A percentile compares a stretch with the other conserved stretches of the same genome.
phyloP scores from a whole-genome alignment of 192 early-diverging fungal species.

The Funneliformis mosseae region DNA sequence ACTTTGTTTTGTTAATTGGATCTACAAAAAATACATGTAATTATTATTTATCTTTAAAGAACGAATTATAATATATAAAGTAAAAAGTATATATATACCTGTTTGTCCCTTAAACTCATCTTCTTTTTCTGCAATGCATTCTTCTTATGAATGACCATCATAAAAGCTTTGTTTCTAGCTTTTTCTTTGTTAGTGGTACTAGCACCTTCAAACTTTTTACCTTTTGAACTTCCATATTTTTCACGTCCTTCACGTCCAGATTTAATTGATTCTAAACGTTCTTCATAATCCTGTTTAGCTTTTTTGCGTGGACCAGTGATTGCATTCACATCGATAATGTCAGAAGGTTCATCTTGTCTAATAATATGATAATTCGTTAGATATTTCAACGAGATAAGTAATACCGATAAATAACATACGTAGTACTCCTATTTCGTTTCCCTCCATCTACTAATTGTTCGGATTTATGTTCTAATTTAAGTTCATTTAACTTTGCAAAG shows the following conservation, averaged over 20 bases:
- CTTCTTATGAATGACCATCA: slow-evolving; percentile 96
- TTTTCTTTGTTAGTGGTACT: slow-evolving; percentile 92
- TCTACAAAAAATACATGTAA: slow-evolving; percentile 10
- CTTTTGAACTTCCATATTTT: slow-evolving; percentile 88
- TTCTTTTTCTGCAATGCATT: slow-evolving; percentile 73
- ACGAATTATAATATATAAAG: background rate
- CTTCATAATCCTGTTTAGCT: slow-evolving; percentile 90
- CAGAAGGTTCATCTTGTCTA: slow-evolving; percentile 15
- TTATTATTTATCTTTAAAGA: background rate
- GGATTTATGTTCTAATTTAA: slow-evolving; percentile 68
- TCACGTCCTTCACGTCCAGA: slow-evolving; percentile 89
- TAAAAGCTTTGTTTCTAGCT: slow-evolving; percentile 88
- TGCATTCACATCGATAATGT: slow-evolving; percentile 44
- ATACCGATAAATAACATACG: background rate
- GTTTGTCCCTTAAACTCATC: slow-evolving; percentile 76
- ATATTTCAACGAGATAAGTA: background rate
- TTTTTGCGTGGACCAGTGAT: slow-evolving; percentile 71
- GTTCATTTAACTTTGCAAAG: slow-evolving; percentile 81
- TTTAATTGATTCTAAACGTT: slow-evolving; percentile 84
- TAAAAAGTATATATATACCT: slow-evolving; percentile 38
- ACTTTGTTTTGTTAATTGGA: background rate
- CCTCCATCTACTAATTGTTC: slow-evolving; percentile 40
- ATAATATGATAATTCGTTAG: background rate
- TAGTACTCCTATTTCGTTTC: background rate
- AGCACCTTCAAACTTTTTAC: slow-evolving; percentile 74